phyloP scores from a whole-genome alignment of 2,329 filamentous ascomycete genomes.

The Fusarium aywerte region DNA sequence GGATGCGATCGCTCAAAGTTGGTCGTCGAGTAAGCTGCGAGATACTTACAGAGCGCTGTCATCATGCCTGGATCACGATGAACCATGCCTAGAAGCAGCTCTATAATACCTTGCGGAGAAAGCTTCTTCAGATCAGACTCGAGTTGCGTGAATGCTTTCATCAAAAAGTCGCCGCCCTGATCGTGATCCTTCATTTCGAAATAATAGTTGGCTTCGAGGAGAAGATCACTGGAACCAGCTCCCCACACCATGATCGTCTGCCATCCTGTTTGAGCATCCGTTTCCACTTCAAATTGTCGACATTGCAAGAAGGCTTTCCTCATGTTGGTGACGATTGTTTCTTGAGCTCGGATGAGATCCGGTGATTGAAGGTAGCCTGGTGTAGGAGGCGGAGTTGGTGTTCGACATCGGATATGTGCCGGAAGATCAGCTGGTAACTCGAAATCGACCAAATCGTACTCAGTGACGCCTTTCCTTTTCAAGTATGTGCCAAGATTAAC shows the following conservation, averaged over 20 bases:
- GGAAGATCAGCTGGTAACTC: slow-evolving; percentile 57
- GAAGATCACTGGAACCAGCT: slow-evolving; percentile 56
- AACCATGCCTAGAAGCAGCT: slow-evolving; percentile 58
- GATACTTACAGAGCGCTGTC: slow-evolving; percentile 59
- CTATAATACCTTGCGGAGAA: slow-evolving; percentile 57
- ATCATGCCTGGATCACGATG: slow-evolving; percentile 58
- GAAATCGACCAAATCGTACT: slow-evolving; percentile 62
- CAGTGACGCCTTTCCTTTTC: slow-evolving; percentile 64
- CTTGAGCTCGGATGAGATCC: slow-evolving; percentile 57
- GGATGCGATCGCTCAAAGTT: slow-evolving; percentile 58
- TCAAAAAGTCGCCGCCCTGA: slow-evolving; percentile 54
- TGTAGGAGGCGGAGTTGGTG: slow-evolving; percentile 57
- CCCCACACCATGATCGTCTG: slow-evolving; percentile 57
- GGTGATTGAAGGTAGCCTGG: slow-evolving; percentile 56
- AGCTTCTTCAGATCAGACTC: slow-evolving; percentile 57
- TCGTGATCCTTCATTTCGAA: slow-evolving; percentile 56
- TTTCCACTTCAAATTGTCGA: slow-evolving; percentile 56
- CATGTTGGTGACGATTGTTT: slow-evolving; percentile 57
- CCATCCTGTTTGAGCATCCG: slow-evolving; percentile 54
- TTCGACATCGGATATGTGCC: slow-evolving; percentile 57
- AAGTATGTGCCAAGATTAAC: slow-evolving; percentile 64
- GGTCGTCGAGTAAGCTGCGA: slow-evolving; percentile 57
- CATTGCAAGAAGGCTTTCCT: slow-evolving; percentile 58
- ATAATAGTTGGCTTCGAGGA: slow-evolving; percentile 57
- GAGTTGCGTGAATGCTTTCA: slow-evolving; percentile 57